Evolutionary conservation across 2,329 filamentous ascomycete genomes (phyloP), one percentile per base, ranked within the genome.

Genomic region (Colletotrichum nymphaeae): DNA sequence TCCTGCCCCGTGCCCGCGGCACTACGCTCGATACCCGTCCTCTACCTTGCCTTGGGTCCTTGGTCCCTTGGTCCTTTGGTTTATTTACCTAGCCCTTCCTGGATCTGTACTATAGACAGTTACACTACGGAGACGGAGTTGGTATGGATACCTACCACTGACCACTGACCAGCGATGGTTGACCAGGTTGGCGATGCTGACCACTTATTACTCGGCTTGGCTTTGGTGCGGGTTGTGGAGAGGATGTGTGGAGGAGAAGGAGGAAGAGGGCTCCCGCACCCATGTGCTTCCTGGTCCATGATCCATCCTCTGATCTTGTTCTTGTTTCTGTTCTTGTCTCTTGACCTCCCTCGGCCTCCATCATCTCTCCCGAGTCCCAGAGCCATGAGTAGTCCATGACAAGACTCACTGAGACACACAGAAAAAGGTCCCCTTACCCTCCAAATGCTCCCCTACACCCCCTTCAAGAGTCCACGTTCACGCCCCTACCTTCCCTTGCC

Each of bases 1-100:
- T 67, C 72, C 63, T 74, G 72, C 49, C 56, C 68, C 68, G 56
- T 62, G 68, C 67, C 63, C 26, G 42, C 42, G 60, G 42, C 60
- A 42, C 59, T 14, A 32, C 5, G 59, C 28, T 63, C 42, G 60
- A 63, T 63, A 63, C 60, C 60, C 60, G 60, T 63, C 28, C 60
- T n/a, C 42, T 53, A 42, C 37, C 37, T 42, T 42, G 37, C 5
- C 37, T 42, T 12, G 11, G 32, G 32, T 35, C 11, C 32, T 35
- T 35, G 32, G 32, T 35, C 32, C 32, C 32, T 35, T 35, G 32
- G 32, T 12, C 32, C 32, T 35, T 12, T 35, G 32, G 32, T 35
- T 11, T 12, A 12, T 35, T 35, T 35, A 12, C 32, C 32, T 42
- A 19, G 37, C 37, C 37, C 37, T 42, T 42, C 37, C 37, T 42